These are phyloP conservation scores for Epichloe sp. DNA, from an alignment of 2,329 filamentous ascomycete species.

Conservation along the genomic window DNA sequence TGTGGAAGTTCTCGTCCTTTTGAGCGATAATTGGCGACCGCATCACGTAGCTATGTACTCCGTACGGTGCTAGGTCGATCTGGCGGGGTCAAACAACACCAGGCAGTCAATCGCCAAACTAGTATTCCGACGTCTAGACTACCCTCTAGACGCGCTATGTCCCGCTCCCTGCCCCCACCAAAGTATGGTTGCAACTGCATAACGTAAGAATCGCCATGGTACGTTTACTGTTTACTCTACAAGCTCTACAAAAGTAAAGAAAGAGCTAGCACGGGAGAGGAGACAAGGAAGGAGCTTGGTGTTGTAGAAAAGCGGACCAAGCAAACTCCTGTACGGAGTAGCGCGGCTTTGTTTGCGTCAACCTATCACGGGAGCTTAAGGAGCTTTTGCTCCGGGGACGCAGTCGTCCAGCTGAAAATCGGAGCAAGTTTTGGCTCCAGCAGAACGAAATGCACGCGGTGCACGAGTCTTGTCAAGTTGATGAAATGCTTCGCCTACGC, in stretches of 20 bases:
- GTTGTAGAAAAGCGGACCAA: constrained; percentile 8
- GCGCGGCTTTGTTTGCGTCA: background rate
- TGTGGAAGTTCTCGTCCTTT: no score
- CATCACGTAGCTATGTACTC: no score
- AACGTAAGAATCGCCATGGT: no score
- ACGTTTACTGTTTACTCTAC: no score
- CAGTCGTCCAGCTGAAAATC: background rate
- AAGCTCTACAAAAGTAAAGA: background rate
- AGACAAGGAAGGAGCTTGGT: background rate
- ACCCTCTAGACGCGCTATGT: no score
- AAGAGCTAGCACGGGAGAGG: background rate
- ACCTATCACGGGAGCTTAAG: constrained; percentile 5
- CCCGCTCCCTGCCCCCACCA: no score
- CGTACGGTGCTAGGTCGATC: no score
- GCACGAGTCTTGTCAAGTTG: constrained; percentile 2
- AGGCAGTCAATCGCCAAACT: no score
- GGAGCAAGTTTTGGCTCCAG: constrained; percentile 3
- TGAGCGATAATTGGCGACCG: no score
- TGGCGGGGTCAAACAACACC: no score
- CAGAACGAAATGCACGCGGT: constrained; percentile 3
- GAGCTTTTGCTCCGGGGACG: constrained; percentile 8
- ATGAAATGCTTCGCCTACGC: constrained; percentile 1
- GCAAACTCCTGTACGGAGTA: background rate
- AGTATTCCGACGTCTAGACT: no score
- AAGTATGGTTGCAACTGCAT: no score